These are phyloP conservation scores for Fusarium avenaceum DNA, from an alignment of 2,329 filamentous ascomycete genomes.

Conservation along the genomic window DNA sequence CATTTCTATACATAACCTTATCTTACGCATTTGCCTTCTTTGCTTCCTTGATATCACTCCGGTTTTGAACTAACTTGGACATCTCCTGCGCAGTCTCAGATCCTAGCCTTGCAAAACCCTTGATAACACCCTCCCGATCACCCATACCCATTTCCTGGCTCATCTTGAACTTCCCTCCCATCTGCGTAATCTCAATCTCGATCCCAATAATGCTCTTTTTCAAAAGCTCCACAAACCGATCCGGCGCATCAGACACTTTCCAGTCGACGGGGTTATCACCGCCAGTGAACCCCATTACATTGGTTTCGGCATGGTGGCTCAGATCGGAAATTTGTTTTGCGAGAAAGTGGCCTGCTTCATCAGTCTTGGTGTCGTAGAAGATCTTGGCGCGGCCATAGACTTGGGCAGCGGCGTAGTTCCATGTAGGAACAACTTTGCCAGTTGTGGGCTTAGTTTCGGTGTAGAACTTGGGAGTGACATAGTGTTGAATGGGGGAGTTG, in stretches of 20 bases:
- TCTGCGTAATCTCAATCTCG: conserved; percentile 66
- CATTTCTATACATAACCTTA: not conserved
- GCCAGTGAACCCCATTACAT: conserved; percentile 68
- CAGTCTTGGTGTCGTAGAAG: conserved; percentile 63
- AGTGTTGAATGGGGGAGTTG: conserved; percentile 70
- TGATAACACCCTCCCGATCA: conserved; percentile 68
- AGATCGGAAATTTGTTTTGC: conserved; percentile 66
- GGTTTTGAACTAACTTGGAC: conserved; percentile 52
- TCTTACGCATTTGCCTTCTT: conserved; percentile 22
- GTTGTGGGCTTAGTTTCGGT: conserved; percentile 72
- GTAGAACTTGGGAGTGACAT: conserved; percentile 78
- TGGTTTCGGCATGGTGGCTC: conserved; percentile 63
- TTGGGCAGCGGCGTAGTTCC: conserved; percentile 77
- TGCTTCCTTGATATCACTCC: conserved; percentile 48
- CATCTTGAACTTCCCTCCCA: conserved; percentile 77
- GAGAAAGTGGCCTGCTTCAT: conserved; percentile 62
- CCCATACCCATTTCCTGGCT: conserved; percentile 69
- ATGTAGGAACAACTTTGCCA: conserved; percentile 77
- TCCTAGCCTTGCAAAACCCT: conserved; percentile 63
- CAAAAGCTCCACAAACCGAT: conserved; percentile 67
- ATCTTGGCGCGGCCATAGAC: conserved; percentile 70
- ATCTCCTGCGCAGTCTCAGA: conserved; percentile 52
- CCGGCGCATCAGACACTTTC: conserved; percentile 70
- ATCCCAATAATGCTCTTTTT: conserved; percentile 72
- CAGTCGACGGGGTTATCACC: conserved; percentile 58